Base-by-base conservation (phyloP, 129 eudicot genomes). In the Arctium minus region DNA sequence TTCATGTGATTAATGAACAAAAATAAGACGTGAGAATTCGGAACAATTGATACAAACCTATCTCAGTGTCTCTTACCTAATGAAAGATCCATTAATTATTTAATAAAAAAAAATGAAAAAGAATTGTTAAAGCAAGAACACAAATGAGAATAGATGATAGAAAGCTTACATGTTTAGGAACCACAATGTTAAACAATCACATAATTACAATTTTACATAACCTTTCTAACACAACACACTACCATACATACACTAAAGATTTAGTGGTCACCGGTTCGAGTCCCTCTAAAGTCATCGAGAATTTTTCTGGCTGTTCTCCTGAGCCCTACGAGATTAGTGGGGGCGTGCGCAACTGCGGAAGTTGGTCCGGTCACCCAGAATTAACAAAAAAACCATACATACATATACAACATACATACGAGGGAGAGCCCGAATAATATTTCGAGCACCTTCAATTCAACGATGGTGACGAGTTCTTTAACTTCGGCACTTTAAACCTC, bases 401-500 rank as follows among this genome's bases (percentile, higher is more conserved):
- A 37, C 62, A 48, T 48, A 48, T 48, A 50, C 64, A 50, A 56
- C 76, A 73, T 64, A 56, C 65, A 6, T 3, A 56, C n/a, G 1
- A 70, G 35, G 7, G 35, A 80, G 42, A 46, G 35, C 44, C 18
- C 15, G 33, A 4, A 73, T 22, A 56, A 29, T 56, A 12, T 44
- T 38, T 50, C 6, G 64, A 50, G 64, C 64, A 50, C 4, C 56
- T 6, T 78, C 62, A 78, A 33, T 76, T 50, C 12, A 10, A 60
- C 22, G 15, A 78, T 2, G 79, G 40, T 38, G 86, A 73, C 18
- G 77, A 29, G 31, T 32, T 38, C 83, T 89, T 92, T 75, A 90
- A 78, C 76, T 89, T 92, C n/a, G 97, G 97, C 27, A 90, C 89
- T 82, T 87, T 92, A 81, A 92, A 92, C 6, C 83, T 82, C 15